phyloP scores from a whole-genome alignment of 805 yeast species.

The Ogataea nonfermentans region DNA sequence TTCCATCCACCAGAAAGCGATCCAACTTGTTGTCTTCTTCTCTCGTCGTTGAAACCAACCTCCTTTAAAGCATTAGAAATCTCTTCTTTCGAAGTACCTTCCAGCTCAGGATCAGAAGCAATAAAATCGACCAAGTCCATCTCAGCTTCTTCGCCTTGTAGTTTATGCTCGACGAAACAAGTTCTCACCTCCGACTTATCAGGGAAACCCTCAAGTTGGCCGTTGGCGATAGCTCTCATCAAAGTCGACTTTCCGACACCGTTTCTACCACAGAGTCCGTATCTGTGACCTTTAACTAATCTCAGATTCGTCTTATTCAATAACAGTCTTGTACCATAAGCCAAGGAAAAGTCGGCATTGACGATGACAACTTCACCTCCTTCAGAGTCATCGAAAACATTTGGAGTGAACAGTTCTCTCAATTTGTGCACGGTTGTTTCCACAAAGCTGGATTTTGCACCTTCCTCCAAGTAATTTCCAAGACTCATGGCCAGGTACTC shows the following conservation, averaged over 20 bases:
- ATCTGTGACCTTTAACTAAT: conserved; percentile 90
- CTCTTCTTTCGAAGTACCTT: conserved; percentile 59
- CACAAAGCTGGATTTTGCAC: conserved; percentile 38
- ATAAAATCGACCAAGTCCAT: conserved; percentile 85
- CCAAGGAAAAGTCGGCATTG: conserved; percentile 91
- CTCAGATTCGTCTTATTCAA: conserved; percentile 88
- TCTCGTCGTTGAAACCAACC: conserved; percentile 90
- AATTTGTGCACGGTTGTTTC: conserved; percentile 46
- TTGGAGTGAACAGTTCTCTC: conserved; percentile 54
- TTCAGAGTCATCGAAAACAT: conserved; percentile 53
- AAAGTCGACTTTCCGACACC: conserved; percentile 99
- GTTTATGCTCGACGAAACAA: conserved; percentile 94
- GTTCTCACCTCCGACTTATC: conserved; percentile 81
- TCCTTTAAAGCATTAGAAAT: conserved; percentile 72
- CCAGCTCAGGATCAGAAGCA: conserved; percentile 82
- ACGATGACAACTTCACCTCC: conserved; percentile 90
- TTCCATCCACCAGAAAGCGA: conserved; percentile 99
- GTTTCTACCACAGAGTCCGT: conserved; percentile 96
- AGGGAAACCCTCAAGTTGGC: conserved; percentile 97
- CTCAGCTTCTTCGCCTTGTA: conserved; percentile 93
- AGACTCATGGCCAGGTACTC: conserved; percentile 49
- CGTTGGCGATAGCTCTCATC: conserved; percentile 95
- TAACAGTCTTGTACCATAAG: conserved; percentile 97
- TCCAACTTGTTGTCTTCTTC: conserved; percentile 88
- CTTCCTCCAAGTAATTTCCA: conserved; percentile 35